Evolutionary conservation across 768 basidiomycete genomes (phyloP).

Genomic region (Leccinum uliginosum): DNA sequence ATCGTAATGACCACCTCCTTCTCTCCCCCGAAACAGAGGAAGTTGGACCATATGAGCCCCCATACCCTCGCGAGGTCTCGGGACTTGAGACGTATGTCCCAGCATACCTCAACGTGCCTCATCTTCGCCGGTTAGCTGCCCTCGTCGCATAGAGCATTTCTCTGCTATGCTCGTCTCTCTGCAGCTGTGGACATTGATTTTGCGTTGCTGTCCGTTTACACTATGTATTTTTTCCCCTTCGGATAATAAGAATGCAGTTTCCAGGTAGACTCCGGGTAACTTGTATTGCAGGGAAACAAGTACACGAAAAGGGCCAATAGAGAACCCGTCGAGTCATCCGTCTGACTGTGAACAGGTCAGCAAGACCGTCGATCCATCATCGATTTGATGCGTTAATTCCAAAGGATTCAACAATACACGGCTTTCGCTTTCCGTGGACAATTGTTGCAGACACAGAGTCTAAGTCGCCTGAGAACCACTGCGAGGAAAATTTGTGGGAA

Average conservation of each 20-base stretch:
- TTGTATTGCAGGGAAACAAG: not conserved
- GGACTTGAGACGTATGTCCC: slow-evolving; percentile 96
- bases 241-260: slow-evolving; percentile 16
- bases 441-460: slow-evolving; percentile 39
- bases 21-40: slow-evolving; percentile 96
- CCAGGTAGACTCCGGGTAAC: not conserved
- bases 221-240: slow-evolving; percentile 16
- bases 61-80: slow-evolving; percentile 89
- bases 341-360: slow-evolving; percentile 8
- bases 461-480: slow-evolving; percentile 30
- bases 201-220: slow-evolving; percentile 11
- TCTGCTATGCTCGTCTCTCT: not conserved
- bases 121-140: slow-evolving; percentile 82
- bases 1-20: slow-evolving; percentile 94
- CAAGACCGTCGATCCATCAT: slow-evolving; percentile 43
- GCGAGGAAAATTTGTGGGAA: not conserved
- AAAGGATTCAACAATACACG: slow-evolving; percentile 44
- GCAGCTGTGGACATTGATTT: slow-evolving; percentile 1
- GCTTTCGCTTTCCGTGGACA: slow-evolving; percentile 22
- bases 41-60: slow-evolving; percentile 92
- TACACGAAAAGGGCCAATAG: not conserved
- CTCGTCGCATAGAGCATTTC: slow-evolving; percentile 58
- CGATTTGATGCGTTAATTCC: slow-evolving; percentile 45
- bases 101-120: slow-evolving; percentile 85
- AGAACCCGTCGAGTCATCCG: not conserved